Base-by-base conservation (phyloP, 306 rosid genomes). In the Medicago arabica region DNA sequence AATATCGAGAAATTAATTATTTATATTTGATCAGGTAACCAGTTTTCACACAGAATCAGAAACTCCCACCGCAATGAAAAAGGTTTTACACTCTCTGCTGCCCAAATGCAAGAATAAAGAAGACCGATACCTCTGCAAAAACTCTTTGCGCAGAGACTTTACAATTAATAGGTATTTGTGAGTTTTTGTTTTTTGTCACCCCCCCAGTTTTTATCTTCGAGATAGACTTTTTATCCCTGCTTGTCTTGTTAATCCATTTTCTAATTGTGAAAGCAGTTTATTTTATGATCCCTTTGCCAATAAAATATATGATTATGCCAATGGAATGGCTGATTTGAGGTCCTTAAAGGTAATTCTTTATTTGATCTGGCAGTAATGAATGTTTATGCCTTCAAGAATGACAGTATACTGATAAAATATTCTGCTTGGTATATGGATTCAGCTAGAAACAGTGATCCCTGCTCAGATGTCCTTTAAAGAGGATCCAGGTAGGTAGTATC, bases 401-500 rank as follows among this genome's bases (percentile, higher is more conserved):
- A 58, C 34, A 38, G 61, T 75, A 19, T 43, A 74, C 69, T 76
- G 66, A 59, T 72, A 34, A 19, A 19, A 72, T 67, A 62, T 74
- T 69, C 31, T 81, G 78, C 64, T 34, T 78, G 31, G 60, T 47
- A 46, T 67, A 38, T 82, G 84, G 76, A 51, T 67, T 64, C 84
- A 85, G 88, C 88, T 85, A 57, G 82, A 75, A 81, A 81, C 88
- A 8, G 76, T 85, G 75, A 81, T 81, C 85, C 88, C 99, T 77
- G 99, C 99, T 61, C 84, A 83, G 38, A 34, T 86, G 60, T 92
- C 97, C 71, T 95, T 95, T 71, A 50, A 85, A 79, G 93, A 90
- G 76, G 98, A 95, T 84, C 91, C 92, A 67, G 97, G 98, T 95
- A 95, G 68, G 95, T 80, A 58, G 73, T 76, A 76, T 71, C 76